Evolutionary conservation across 2,329 filamentous ascomycete species (phyloP).

Genomic region (Neodidymelliopsis sp.): DNA sequence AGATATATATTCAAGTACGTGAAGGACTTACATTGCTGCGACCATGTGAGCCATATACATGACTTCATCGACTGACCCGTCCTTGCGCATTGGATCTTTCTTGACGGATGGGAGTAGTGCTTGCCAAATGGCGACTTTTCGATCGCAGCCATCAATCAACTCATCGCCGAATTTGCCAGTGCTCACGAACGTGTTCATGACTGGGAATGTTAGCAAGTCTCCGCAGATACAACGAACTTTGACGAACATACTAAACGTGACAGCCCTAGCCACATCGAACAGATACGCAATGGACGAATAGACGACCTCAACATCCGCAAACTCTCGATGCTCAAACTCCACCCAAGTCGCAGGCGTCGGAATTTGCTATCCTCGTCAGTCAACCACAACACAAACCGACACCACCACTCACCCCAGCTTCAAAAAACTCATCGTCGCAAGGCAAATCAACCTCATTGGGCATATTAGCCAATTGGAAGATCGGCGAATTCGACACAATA

Average conservation of each 20-base stretch:
- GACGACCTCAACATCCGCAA: constrained; percentile 71
- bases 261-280: constrained; percentile 76
- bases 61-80: constrained; percentile 81
- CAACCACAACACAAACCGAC: background rate
- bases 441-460: constrained; percentile 73
- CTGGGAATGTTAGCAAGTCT: constrained; percentile 16
- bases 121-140: constrained; percentile 74
- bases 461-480: constrained; percentile 70
- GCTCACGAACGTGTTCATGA: constrained; percentile 58
- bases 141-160: constrained; percentile 74
- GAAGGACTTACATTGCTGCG: constrained; percentile 53
- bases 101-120: constrained; percentile 79
- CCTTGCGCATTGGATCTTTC: constrained; percentile 69
- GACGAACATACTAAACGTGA: constrained; percentile 62
- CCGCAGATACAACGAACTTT: background rate
- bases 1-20: background rate
- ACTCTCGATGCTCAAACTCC: constrained; percentile 77
- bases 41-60: constrained; percentile 91
- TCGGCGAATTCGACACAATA: constrained; percentile 75
- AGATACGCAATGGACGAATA: constrained; percentile 88
- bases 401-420: constrained; percentile 37
- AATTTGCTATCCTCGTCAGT: constrained; percentile 36
- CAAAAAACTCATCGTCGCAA: constrained; percentile 78
- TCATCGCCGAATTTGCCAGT: constrained; percentile 33
- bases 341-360: constrained; percentile 60